Evolutionary conservation across 2,329 filamentous ascomycete species (phyloP).

Genomic region (Penicillium concentricum): DNA sequence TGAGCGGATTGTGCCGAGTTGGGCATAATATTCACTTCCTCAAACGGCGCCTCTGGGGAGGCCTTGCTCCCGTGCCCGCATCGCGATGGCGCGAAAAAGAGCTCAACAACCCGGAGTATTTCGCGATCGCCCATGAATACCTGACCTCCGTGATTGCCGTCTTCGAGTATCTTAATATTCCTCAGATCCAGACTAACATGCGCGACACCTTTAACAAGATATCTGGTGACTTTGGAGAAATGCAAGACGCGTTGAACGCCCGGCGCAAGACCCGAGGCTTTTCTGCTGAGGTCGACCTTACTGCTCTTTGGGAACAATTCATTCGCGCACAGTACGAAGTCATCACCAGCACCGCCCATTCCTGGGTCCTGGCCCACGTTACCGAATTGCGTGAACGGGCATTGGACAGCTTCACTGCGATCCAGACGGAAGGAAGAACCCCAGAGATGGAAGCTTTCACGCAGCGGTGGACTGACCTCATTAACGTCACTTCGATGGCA

Average conservation of each 20-base stretch:
- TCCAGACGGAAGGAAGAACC: not conserved
- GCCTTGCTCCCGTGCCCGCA: constrained; percentile 5
- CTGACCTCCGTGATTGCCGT: constrained; percentile 9
- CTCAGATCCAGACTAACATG: constrained; percentile 7
- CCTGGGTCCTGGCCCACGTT: constrained; percentile 5
- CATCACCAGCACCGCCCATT: constrained; percentile 12
- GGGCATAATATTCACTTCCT: constrained; percentile 7
- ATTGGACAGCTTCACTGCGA: not conserved
- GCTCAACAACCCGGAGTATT: constrained; percentile 7
- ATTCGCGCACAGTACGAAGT: constrained; percentile 10
- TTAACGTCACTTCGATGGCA: constrained; percentile 5
- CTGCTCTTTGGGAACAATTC: constrained; percentile 9
- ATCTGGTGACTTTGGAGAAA: constrained; percentile 3
- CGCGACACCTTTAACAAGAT: constrained; percentile 11
- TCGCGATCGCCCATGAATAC: constrained; percentile 7
- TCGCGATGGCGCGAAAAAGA: constrained; percentile 9
- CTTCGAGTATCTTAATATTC: constrained; percentile 9
- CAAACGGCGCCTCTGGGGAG: constrained; percentile 6
- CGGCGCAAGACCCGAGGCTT: constrained; percentile 1
- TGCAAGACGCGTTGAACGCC: constrained; percentile 9
- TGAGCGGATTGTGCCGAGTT: constrained; percentile 1
- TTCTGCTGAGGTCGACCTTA: constrained; percentile 3
- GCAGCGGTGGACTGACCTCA: constrained; percentile 4
- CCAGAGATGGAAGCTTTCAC: not conserved
- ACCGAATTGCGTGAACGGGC: constrained; percentile 6